A percentile compares a stretch with the other conserved stretches of the same genome.
phyloP scores from a whole-genome alignment of 2,329 filamentous ascomycete species.

The Arthrobotrys megalospora region DNA sequence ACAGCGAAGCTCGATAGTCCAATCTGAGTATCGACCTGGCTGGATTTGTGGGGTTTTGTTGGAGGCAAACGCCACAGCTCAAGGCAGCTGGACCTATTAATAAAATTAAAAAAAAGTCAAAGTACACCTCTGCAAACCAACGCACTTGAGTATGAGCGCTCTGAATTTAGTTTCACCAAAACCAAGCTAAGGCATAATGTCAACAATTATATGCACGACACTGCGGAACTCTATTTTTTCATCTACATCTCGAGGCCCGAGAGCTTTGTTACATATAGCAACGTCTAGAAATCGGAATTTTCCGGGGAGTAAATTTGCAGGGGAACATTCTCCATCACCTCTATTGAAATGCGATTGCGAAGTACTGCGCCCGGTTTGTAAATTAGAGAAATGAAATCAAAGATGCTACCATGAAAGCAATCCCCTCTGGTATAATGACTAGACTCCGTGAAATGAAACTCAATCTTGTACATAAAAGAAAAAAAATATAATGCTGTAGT shows the following conservation, averaged over 20 bases:
- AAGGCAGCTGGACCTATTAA: conserved; percentile 13
- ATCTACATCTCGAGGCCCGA: neutral
- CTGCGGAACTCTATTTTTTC: conserved; percentile 8
- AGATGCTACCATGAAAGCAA: conserved; percentile 41
- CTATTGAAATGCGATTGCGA: conserved; percentile 24
- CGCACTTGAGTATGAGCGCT: conserved; percentile 4
- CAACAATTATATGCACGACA: neutral
- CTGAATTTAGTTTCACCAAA: neutral
- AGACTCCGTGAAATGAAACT: conserved; percentile 50
- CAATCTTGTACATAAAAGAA: conserved; percentile 52
- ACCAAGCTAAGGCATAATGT: conserved; percentile 1
- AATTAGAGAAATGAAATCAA: conserved; percentile 38
- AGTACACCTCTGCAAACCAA: neutral
- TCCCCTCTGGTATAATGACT: conserved; percentile 55
- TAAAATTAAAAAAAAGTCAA: conserved; percentile 23
- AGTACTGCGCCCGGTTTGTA: conserved; percentile 28
- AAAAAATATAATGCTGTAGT: conserved; percentile 28
- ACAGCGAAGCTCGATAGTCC: neutral
- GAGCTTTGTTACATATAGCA: neutral
- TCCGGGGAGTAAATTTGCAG: neutral
- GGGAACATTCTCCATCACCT: conserved; percentile 7
- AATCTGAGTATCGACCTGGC: neutral
- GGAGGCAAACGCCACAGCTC: conserved; percentile 8
- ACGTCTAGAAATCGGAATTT: conserved; percentile 7
- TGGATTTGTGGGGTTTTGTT: neutral